Evolutionary conservation across 2,329 filamentous ascomycete genomes (phyloP).

Genomic region (Keithomyces neogunnii): DNA sequence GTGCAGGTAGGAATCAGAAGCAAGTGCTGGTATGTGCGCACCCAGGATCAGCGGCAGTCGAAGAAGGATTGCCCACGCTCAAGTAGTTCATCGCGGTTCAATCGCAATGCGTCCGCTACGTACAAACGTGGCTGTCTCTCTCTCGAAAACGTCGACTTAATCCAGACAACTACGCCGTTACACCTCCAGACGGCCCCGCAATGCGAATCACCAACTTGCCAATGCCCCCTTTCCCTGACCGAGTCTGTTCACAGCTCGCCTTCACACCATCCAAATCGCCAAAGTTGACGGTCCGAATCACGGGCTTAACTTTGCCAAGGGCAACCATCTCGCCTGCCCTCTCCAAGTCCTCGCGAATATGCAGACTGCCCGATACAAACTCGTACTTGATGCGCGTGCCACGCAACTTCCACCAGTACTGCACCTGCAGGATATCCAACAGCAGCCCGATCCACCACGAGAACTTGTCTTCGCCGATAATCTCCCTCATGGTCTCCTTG

Average conservation of each 20-base stretch:
- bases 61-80: too few relatives aligned
- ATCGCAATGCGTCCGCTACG: too few relatives aligned
- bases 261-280: constrained; percentile 34
- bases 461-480: constrained; percentile 22
- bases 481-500: constrained; percentile 17
- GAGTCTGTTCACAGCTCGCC: constrained; percentile 29
- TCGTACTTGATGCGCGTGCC: constrained; percentile 20
- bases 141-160: too few relatives aligned
- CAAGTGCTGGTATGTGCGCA: too few relatives aligned
- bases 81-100: too few relatives aligned
- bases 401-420: constrained; percentile 31
- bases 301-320: constrained; percentile 31
- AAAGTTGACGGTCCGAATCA: constrained; percentile 32
- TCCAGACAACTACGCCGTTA: not conserved
- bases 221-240: constrained; percentile 15
- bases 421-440: constrained; percentile 27
- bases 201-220: constrained; percentile 20
- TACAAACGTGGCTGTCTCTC: too few relatives aligned
- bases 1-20: too few relatives aligned
- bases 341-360: not conserved
- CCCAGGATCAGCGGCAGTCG: too few relatives aligned
- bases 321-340: constrained; percentile 31
- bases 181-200: not conserved
- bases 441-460: constrained; percentile 30
- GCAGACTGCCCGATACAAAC: not conserved